Evolutionary conservation across 2,329 filamentous ascomycete genomes (phyloP).

Genomic region (Lecanosticta acicola): DNA sequence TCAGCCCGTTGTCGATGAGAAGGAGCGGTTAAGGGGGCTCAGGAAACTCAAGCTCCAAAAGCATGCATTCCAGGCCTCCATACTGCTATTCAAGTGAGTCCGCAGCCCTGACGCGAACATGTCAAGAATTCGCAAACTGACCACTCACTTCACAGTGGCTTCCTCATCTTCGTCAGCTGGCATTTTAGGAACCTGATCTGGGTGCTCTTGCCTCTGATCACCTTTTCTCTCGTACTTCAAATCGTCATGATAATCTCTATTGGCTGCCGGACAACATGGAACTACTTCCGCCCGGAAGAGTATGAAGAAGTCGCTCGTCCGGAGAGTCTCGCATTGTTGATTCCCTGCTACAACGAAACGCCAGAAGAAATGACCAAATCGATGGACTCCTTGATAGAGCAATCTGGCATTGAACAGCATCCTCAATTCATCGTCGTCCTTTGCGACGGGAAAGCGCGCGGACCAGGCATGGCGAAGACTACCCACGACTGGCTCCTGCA

Average conservation of each 20-base stretch:
- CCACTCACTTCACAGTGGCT: neutral
- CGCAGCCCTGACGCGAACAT: neutral
- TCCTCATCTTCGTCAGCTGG: conserved; percentile 5
- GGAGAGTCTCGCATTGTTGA: neutral
- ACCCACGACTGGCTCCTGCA: conserved; percentile 3
- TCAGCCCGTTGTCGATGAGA: neutral
- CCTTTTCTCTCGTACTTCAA: neutral
- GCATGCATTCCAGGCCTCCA: conserved; percentile 1
- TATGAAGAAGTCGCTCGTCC: neutral
- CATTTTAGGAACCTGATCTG: neutral
- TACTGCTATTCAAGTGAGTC: neutral
- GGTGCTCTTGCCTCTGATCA: conserved; percentile 3
- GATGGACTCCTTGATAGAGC: conserved; percentile 1
- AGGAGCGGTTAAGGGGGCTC: neutral
- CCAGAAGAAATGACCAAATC: neutral
- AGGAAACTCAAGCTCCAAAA: conserved; percentile 1
- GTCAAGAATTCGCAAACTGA: neutral
- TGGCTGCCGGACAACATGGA: neutral
- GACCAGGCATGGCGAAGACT: conserved; percentile 4
- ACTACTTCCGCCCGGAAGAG: neutral
- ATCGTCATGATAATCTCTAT: conserved; percentile 1
- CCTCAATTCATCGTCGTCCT: conserved; percentile 2
- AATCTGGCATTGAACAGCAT: conserved; percentile 1
- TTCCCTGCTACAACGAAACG: conserved; percentile 6
- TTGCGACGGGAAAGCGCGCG: conserved; percentile 3